Evolutionary conservation across 2,329 filamentous ascomycete genomes (phyloP).

Genomic region (Fusarium pseudocircinatum): DNA sequence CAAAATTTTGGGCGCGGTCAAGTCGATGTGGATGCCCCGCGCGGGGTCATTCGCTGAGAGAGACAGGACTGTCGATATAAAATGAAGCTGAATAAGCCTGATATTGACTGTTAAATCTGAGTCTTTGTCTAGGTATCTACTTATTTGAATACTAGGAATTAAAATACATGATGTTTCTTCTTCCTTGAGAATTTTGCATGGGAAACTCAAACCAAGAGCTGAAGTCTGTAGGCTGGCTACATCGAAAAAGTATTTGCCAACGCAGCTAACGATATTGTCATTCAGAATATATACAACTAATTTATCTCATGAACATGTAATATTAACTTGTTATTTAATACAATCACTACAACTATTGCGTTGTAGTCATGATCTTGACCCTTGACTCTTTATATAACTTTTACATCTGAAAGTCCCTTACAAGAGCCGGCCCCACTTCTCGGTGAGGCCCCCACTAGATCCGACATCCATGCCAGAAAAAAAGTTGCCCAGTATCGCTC

Average conservation of each 20-base stretch:
- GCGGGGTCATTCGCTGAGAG: slow-evolving; percentile 40
- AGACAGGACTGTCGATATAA: background rate
- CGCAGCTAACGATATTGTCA: no score
- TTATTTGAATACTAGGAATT: no score
- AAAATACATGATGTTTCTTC: no score
- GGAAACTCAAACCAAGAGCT: background rate
- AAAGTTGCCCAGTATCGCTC: slow-evolving; percentile 32
- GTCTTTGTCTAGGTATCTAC: no score
- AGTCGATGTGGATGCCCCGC: slow-evolving; percentile 40
- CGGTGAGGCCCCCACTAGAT: slow-evolving; percentile 36
- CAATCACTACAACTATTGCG: no score
- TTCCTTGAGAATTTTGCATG: no score
- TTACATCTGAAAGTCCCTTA: slow-evolving; percentile 3
- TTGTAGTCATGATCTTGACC: background rate
- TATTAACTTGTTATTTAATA: no score
- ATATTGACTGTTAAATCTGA: background rate
- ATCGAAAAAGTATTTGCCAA: background rate
- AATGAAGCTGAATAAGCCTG: slow-evolving; percentile 24
- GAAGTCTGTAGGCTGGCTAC: background rate
- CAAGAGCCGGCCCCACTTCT: slow-evolving; percentile 25
- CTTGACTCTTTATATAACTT: background rate
- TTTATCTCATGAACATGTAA: no score
- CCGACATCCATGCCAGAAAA: slow-evolving; percentile 40
- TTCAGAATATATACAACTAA: no score
- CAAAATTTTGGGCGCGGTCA: slow-evolving; percentile 38